Percentiles rank a stretch among this genome's conserved stretches.
Evolutionary conservation across 805 yeast genomes (phyloP).

Genomic region (Wickerhamiella siamensis): DNA sequence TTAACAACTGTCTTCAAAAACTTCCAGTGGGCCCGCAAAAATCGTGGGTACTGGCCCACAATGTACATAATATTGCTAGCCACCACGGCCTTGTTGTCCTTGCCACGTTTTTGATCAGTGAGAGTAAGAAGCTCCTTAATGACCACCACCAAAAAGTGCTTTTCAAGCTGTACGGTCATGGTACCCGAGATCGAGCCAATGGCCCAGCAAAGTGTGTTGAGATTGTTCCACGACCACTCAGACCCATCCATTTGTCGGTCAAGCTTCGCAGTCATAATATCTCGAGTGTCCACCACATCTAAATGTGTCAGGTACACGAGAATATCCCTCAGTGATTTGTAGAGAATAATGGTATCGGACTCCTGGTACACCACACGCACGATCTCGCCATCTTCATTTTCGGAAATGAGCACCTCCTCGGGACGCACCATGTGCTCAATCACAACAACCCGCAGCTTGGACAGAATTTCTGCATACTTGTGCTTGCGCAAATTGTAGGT

Average conservation of each 20-base stretch:
- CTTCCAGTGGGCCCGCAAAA: conserved; percentile 95
- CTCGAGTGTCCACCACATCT: conserved; percentile 86
- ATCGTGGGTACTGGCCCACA: conserved; percentile 97
- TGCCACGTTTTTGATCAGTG: conserved; percentile 93
- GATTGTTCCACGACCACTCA: conserved; percentile 99
- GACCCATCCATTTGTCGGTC: conserved; percentile 87
- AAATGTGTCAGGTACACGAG: conserved; percentile 89
- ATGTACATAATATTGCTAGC: conserved; percentile 99
- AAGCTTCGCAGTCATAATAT: conserved; percentile 82
- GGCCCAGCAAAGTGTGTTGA: conserved; percentile 97
- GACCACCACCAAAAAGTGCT: conserved; percentile 81
- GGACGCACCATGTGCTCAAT: conserved; percentile 98
- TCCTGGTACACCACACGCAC: conserved; percentile 95
- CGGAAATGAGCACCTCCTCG: conserved; percentile 92
- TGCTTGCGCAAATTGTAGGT: conserved; percentile 76
- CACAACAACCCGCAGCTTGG: conserved; percentile 78
- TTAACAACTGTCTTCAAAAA: conserved; percentile 89
- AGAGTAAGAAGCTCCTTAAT: conserved; percentile 82
- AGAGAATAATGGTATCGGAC: conserved; percentile 89
- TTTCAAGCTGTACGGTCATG: conserved; percentile 96
- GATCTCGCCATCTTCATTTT: conserved; percentile 97
- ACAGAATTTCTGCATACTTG: conserved; percentile 60
- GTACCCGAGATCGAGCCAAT: conserved; percentile 98
- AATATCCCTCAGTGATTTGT: conserved; percentile 91
- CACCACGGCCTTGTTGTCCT: conserved; percentile 95